Evolutionary conservation across 2,329 filamentous ascomycete genomes (phyloP), one percentile per base, ranked within the genome.

Genomic region (Fusarium globosum): DNA sequence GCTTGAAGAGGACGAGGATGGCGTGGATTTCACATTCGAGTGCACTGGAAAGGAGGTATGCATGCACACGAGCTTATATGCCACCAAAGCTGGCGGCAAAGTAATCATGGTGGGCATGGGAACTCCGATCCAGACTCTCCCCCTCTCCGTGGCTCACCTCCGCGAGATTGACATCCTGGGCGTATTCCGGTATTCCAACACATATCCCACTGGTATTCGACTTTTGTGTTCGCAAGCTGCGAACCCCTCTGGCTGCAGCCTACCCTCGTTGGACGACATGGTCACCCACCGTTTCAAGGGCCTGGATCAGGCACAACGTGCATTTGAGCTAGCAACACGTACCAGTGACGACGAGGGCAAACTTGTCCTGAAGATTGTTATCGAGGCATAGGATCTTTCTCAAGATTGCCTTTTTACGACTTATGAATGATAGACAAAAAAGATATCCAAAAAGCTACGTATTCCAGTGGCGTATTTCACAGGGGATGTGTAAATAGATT

Each of bases 41-140:
- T 94, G 92, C 79, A 94, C 93, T 0, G 93, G 93, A 35, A 93
- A 94, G 69, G 92, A 93, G 71, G 86, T 88, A 1, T 94, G 92
- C 79, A 91, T 94, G 83, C 92, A 94, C 79, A 92, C 91, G 4
- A 88, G 90, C n/a, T 89, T 95, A 26, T 94, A 92, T 74, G 91
- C 91, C 7, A 91, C 92, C 15, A 87, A 87, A 65, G 87, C 92
- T 0, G 93, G 93, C 33, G 93, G 93, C 23, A 92, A 91, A 76
- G 86, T 94, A 55, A 87, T 95, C 80, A 90, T 95, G 80, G 92
- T 95, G 30, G 93, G 93, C 60, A 95, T 95, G 93, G 93, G 93
- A 42, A 93, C 89, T 10, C 92, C 93, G 0, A 88, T 94, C 59
- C 92, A 94, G 80, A 94, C 92, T 0, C 85, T 95, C 4, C 92